Conservation (phyloP, 2,329 filamentous ascomycete species). For the Xylaria sp. region DNA sequence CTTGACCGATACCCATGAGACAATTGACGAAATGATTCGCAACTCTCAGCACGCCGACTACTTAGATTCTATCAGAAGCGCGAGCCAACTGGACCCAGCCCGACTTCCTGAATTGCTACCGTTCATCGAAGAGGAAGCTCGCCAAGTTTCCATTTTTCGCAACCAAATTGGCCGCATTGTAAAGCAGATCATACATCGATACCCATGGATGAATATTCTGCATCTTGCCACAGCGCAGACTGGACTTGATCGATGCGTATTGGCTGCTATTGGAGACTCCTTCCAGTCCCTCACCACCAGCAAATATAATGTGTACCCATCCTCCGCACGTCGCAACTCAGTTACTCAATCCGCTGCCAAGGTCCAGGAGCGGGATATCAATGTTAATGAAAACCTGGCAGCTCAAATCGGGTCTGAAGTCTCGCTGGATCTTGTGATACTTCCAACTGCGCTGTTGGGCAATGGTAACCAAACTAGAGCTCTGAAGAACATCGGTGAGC, state of each 20-base stretch:
- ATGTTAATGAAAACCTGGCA: conserved; percentile 36
- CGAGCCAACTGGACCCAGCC: conserved; percentile 38
- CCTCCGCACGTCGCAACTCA: conserved; percentile 1
- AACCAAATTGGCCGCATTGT: conserved; percentile 50
- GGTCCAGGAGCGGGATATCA: conserved; percentile 36
- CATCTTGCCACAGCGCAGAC: conserved; percentile 49
- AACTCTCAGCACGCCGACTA: conserved; percentile 48
- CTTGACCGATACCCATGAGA: conserved; percentile 42
- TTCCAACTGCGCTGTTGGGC: conserved; percentile 50
- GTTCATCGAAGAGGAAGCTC: conserved; percentile 48
- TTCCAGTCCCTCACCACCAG: conserved; percentile 50
- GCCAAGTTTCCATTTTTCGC: conserved; percentile 48
- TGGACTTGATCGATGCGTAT: conserved; percentile 48
- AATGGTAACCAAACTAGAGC: conserved; percentile 38
- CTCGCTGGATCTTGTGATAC: conserved; percentile 49
- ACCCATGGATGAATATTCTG: conserved; percentile 54
- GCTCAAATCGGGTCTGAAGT: conserved; percentile 29
- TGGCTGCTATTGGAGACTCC: conserved; percentile 47
- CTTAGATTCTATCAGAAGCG: conserved; percentile 46
- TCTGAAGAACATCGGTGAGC: conserved; percentile 45
- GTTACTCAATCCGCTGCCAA: conserved; percentile 21
- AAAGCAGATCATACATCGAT: conserved; percentile 53
- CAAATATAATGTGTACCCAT: conserved; percentile 35
- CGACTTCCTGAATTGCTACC: conserved; percentile 44
- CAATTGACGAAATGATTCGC: conserved; percentile 48